A percentile compares a stretch with the other conserved stretches of the same genome.
Conservation (phyloP, 192 early-diverging fungal genomes). For the Glomus cerebriforme region DNA sequence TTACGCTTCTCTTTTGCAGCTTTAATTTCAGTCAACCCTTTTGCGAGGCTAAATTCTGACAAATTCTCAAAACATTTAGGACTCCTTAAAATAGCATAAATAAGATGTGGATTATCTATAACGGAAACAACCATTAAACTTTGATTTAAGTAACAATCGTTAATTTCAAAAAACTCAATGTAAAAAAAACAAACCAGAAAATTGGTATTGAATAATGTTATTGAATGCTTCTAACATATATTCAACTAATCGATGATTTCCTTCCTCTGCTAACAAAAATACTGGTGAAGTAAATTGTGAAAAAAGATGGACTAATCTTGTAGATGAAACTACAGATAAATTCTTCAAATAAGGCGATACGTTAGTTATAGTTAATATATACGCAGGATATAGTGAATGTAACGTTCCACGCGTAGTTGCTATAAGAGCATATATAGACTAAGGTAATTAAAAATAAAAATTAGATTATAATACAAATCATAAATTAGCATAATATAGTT, state of each 20-base stretch:
- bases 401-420: constrained; percentile 70
- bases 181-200: constrained; percentile 50
- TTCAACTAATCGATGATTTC: constrained; percentile 72
- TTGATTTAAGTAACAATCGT: background rate
- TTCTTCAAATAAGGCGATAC: constrained; percentile 80
- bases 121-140: background rate
- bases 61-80: constrained; percentile 72
- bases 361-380: constrained; percentile 80
- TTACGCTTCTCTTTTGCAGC: constrained; percentile 43
- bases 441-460: constrained; percentile 17
- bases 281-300: constrained; percentile 74
- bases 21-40: constrained; percentile 63
- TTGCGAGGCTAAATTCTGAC: constrained; percentile 64
- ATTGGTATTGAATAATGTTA: constrained; percentile 84
- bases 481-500: background rate
- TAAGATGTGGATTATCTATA: constrained; percentile 73
- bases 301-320: constrained; percentile 75
- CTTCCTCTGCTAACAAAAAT: constrained; percentile 78
- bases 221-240: constrained; percentile 83
- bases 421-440: constrained; percentile 77
- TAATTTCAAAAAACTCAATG: background rate
- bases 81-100: constrained; percentile 79
- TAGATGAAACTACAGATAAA: constrained; percentile 67
- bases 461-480: background rate
- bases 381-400: constrained; percentile 70